phyloP scores from a whole-genome alignment of 495 filamentous ascomycete genomes.

The Aspergillus steynii region DNA sequence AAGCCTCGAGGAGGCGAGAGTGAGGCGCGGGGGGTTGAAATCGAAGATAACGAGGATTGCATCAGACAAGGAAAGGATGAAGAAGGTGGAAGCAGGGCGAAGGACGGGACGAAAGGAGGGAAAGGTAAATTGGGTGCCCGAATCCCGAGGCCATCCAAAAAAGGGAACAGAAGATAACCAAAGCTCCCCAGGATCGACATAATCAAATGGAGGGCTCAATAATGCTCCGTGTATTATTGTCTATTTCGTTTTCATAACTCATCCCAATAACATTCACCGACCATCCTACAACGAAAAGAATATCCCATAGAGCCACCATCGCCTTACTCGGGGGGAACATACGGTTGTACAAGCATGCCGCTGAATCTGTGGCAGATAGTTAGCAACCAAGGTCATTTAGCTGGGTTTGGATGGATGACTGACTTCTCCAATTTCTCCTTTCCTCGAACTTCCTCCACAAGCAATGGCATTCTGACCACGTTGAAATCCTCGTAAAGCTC shows the following conservation, averaged over 20 bases:
- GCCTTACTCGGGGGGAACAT: conserved; percentile 68
- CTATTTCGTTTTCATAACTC: conserved; percentile 51
- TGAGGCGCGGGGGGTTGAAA: conserved; percentile 8
- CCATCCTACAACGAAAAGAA: conserved; percentile 9
- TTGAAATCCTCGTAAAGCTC: conserved; percentile 99
- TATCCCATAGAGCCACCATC: conserved; percentile 18
- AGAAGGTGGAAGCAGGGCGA: conserved; percentile 1
- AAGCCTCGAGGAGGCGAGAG: conserved; percentile 17
- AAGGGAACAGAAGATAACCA: not conserved
- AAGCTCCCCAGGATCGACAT: conserved; percentile 7
- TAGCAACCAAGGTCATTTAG: conserved; percentile 13
- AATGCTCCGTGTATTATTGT: conserved; percentile 41
- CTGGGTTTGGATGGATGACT: conserved; percentile 24
- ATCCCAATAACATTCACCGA: conserved; percentile 28
- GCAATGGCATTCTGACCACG: conserved; percentile 93
- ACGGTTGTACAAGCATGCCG: conserved; percentile 87
- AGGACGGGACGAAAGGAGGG: not conserved
- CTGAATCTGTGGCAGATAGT: conserved; percentile 61
- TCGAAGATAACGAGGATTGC: not conserved
- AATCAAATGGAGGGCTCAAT: conserved; percentile 7
- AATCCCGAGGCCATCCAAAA: not conserved
- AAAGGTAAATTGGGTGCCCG: not conserved
- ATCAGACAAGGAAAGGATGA: conserved; percentile 1
- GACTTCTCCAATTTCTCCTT: conserved; percentile 88
- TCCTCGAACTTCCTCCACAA: conserved; percentile 93